Conservation (phyloP, 2,329 filamentous ascomycete genomes). For the Samsoniella hepiali region DNA sequence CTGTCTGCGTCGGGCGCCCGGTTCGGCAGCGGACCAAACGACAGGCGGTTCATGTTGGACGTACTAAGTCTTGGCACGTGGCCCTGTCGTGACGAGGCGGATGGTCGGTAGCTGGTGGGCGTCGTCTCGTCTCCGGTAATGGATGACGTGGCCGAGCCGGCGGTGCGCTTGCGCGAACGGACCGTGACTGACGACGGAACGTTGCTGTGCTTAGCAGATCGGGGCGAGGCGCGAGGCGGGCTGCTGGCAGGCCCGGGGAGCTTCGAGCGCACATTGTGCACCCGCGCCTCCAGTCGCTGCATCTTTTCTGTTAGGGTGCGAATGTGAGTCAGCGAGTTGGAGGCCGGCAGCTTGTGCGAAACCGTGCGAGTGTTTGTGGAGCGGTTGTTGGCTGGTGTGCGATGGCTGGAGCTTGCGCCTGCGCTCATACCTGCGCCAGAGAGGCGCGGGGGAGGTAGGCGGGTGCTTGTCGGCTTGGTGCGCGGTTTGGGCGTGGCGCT, state of each 20-base stretch:
- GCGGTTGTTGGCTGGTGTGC: conserved; percentile 43
- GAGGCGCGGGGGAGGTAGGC: conserved; percentile 38
- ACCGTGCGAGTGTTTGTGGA: conserved; percentile 55
- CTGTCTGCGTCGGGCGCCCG: conserved; percentile 46
- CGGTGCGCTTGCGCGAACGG: conserved; percentile 66
- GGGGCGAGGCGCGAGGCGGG: conserved; percentile 77
- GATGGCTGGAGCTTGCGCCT: conserved; percentile 43
- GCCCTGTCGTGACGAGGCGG: conserved; percentile 40
- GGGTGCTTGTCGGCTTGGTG: conserved; percentile 40
- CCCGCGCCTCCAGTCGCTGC: conserved; percentile 90
- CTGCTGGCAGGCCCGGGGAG: conserved; percentile 77
- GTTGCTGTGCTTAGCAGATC: conserved; percentile 43
- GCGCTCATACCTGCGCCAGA: conserved; percentile 38
- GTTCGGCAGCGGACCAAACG: conserved; percentile 60
- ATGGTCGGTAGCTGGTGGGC: conserved; percentile 40
- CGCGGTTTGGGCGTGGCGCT: conserved; percentile 58
- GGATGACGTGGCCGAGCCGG: conserved; percentile 53
- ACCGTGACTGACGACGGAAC: conserved; percentile 59
- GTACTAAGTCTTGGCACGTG: conserved; percentile 59
- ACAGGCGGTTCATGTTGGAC: conserved; percentile 60
- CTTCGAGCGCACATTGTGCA: conserved; percentile 87
- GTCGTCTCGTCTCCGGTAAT: conserved; percentile 50
- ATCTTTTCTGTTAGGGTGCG: conserved; percentile 93
- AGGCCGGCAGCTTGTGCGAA: conserved; percentile 52
- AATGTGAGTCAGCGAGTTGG: conserved; percentile 83